Evolutionary conservation across 169 alveolate genomes (phyloP).

Genomic region (Plasmodium berghei): DNA sequence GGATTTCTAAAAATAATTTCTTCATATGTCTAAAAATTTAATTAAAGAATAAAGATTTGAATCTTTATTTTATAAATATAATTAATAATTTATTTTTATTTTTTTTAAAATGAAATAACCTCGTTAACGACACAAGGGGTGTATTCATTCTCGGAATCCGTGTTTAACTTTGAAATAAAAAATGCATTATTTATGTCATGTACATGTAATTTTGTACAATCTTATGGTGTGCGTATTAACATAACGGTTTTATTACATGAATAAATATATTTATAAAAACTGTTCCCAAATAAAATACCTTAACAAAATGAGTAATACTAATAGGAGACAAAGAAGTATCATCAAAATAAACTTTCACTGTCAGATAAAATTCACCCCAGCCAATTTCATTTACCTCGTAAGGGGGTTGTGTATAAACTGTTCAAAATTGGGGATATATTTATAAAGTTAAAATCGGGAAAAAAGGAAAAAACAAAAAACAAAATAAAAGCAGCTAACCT

Average conservation of each 20-base stretch:
- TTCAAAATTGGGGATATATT: not conserved
- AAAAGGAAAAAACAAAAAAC: not conserved
- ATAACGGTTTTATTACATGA: too few relatives aligned
- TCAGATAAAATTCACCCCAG: constrained; percentile 87
- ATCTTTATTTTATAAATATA: too few relatives aligned
- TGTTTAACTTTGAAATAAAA: constrained; percentile 30
- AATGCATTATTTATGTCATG: not conserved
- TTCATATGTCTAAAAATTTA: constrained; percentile 78
- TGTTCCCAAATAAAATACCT: constrained; percentile 10
- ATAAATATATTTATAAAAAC: not conserved
- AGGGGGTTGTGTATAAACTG: constrained; percentile 84
- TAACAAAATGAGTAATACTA: constrained; percentile 80
- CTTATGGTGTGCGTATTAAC: too few relatives aligned
- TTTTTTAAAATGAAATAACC: constrained; percentile 5
- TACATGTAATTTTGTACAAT: not conserved
- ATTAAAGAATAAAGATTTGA: not conserved
- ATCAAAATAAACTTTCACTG: constrained; percentile 82
- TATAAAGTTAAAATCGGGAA: not conserved
- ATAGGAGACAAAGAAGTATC: constrained; percentile 84
- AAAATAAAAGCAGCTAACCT: constrained; percentile 53
- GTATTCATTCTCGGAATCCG: constrained; percentile 16
- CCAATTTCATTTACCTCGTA: constrained; percentile 88
- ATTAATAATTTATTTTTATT: too few relatives aligned
- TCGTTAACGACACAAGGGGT: constrained; percentile 73
- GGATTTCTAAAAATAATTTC: constrained; percentile 86